Evolutionary conservation across 306 rosid genomes (phyloP), one percentile per base, ranked within the genome.

Genomic region (Nissolia schottii): DNA sequence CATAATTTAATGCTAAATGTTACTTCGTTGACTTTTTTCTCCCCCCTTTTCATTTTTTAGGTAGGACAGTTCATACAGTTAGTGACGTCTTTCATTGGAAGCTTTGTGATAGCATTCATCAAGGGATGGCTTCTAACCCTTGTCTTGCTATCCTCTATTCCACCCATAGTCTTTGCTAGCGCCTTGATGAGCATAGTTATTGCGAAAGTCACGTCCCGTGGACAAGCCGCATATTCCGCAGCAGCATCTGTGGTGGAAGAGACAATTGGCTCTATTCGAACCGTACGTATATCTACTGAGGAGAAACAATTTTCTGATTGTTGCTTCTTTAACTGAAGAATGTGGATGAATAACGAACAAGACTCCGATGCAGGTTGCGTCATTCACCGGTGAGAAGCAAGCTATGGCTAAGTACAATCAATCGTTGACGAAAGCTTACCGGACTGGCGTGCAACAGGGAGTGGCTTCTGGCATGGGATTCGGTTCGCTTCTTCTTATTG

Each of bases 381-480:
- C 95, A 19, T 89, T 87, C 79, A 85, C 95, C 1, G 88, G 96
- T 43, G 96, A 89, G 67, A 89, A 85, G 64, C 76, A 76, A 74
- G 92, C 92, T 46, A 67, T 87, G 57, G 77, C 81, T 1, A 81
- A 77, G 25, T 86, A 89, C 62, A 78, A 89, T 66, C 65, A 63
- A 9, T 84, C 82, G 32, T 74, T 89, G 8, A 54, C 55, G n/a
- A 56, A 74, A 61, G 87, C 96, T 28, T 87, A 87, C 67, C 75
- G 58, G 65, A 62, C 83, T 0, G 81, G 85, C 10, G 81, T 86
- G 25, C 82, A 74, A n/a, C 85, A 85, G 64, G 92, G 92, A 2
- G 53, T 81, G 73, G 88, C 89, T 53, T 51, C 83, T 7, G 95
- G 95, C 10, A 6, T 79, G 35, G 91, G 95, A 10, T 24, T 79